Evolutionary conservation across 805 yeast genomes (phyloP), one percentile per base, ranked within the genome.

Genomic region (Wickerhamiella alocasiicola): DNA sequence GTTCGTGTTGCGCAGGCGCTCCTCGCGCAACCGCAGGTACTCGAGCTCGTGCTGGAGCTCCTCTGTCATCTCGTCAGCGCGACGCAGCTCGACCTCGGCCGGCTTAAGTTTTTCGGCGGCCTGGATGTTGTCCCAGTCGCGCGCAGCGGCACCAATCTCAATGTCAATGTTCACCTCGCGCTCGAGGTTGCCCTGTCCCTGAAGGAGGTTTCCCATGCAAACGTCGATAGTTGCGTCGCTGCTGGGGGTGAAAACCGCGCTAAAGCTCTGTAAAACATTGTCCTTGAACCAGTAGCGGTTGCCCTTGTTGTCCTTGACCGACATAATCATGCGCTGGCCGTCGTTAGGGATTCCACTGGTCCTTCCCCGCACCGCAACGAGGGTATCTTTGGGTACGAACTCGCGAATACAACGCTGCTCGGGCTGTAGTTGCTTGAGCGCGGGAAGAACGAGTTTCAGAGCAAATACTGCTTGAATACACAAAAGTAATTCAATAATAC

Each of bases 121-220:
- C 66, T 87, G 95, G 47, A 87, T 68, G 18, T 85, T 83, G 57
- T 85, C 84, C 96, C 97, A 91, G 65, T 91, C 97, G 62, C 97
- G 79, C 31, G 97, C 98, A 54, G 85, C 82, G 39, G 96, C 82
- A 32, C 98, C 98, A 47, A 85, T 77, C 61, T 91, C 97, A 54
- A 91, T 67, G 55, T 85, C 95, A 52, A 91, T 66, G 40, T 78
- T 78, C 61, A 97, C 78, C 45, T 64, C 59, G 50, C 71, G 53
- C 23, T 66, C 57, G 34, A 67, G 64, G 20, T 70, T 70, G 42
- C 45, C 37, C 39, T 57, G 53, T 19, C 35, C 32, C 52, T 63
- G 59, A 33, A 62, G 57, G 37, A 66, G 59, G 61, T 91, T 88
- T 45, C 78, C 80, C 63, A 91, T 81, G 62, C 98, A 91, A 42